These are phyloP conservation scores for Citrus australasica DNA, from an alignment of 345 rosid species.

Conservation along the genomic window DNA sequence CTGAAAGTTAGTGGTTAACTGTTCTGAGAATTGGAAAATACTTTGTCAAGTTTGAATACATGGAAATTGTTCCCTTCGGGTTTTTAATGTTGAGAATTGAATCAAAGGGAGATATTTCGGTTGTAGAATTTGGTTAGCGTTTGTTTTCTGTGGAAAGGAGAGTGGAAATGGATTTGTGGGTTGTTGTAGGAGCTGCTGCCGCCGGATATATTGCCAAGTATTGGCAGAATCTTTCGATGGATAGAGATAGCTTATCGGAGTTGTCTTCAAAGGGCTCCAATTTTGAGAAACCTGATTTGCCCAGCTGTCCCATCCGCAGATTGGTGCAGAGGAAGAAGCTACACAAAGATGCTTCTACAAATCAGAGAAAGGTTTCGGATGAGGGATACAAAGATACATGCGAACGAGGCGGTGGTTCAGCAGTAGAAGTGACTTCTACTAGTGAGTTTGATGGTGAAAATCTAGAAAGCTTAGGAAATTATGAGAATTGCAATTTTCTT, in stretches of 20 bases:
- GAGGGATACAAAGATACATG: conserved; percentile 22
- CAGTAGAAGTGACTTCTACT: conserved; percentile 35
- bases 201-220: conserved; percentile 62
- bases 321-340: conserved; percentile 30
- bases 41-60: conserved; percentile 11
- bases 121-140: conserved; percentile 26
- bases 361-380: conserved; percentile 9
- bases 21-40: background rate
- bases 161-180: conserved; percentile 67
- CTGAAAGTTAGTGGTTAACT: background rate
- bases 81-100: conserved; percentile 17
- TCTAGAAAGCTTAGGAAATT: conserved; percentile 22
- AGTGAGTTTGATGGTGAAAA: conserved; percentile 20
- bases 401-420: conserved; percentile 24
- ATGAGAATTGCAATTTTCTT: conserved; percentile 20
- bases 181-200: conserved; percentile 75
- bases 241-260: conserved; percentile 25
- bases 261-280: conserved; percentile 29
- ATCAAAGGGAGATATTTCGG: conserved; percentile 10
- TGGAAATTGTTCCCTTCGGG: conserved; percentile 20
- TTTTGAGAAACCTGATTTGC: conserved; percentile 27
- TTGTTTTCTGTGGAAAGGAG: conserved; percentile 9
- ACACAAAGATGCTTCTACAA: conserved; percentile 25
- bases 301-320: conserved; percentile 18
- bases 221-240: conserved; percentile 40